Percentiles rank a stretch among this genome's conserved stretches.
Conservation (phyloP, 73 alveolate species). For the Paramecium primaurelia region DNA sequence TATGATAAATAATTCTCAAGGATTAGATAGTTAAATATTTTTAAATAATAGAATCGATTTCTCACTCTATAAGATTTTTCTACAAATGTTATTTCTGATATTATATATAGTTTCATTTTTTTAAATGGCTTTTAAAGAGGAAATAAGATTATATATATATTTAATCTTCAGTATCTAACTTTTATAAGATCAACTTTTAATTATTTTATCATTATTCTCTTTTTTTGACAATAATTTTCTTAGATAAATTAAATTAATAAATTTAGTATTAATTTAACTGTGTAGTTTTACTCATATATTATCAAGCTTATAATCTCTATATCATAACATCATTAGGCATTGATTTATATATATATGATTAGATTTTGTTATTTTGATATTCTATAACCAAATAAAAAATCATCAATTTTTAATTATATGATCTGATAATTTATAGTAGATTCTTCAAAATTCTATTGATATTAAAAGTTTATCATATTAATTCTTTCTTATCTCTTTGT, state of each 20-base stretch:
- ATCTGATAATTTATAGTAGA: neutral
- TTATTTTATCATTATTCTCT: neutral
- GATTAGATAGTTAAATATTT: too few relatives aligned
- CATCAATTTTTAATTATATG: neutral
- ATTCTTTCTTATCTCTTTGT: neutral
- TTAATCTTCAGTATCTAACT: too few relatives aligned
- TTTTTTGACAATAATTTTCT: neutral
- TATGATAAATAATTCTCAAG: too few relatives aligned
- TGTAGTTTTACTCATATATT: slow-evolving; percentile 41
- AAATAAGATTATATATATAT: too few relatives aligned
- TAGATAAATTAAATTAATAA: slow-evolving; percentile 28
- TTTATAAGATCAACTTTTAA: neutral
- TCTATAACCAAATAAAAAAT: neutral
- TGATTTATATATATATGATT: neutral
- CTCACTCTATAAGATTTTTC: too few relatives aligned
- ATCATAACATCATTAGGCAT: neutral
- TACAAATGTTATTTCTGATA: too few relatives aligned
- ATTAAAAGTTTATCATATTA: neutral
- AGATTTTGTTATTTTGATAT: neutral
- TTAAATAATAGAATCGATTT: too few relatives aligned
- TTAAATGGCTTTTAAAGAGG: neutral
- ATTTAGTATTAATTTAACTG: neutral
- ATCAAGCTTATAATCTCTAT: slow-evolving; percentile 62
- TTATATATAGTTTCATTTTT: too few relatives aligned
- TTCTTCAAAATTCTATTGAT: neutral